Conservation (phyloP, 345 rosid species). For the Moricandia moricandioides region DNA sequence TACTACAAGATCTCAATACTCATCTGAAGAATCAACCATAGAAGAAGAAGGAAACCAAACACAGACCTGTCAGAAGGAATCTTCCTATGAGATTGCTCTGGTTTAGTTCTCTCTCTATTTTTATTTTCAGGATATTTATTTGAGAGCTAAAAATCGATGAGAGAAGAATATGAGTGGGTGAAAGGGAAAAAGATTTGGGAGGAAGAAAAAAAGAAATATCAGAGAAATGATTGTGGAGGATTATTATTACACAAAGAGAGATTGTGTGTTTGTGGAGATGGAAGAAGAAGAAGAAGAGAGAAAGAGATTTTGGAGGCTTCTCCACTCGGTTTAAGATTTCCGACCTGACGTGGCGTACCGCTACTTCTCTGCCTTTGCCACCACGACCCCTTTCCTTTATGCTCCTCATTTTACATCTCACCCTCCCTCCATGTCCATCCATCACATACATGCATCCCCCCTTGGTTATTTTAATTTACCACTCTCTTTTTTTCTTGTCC, state of each 20-base stretch:
- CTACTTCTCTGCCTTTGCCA: constrained; percentile 20
- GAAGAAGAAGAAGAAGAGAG: constrained; percentile 5
- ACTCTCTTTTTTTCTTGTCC: not conserved
- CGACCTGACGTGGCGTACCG: constrained; percentile 32
- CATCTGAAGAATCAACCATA: not conserved
- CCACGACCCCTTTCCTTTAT: constrained; percentile 24
- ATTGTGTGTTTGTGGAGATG: constrained; percentile 13
- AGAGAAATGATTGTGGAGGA: constrained; percentile 10
- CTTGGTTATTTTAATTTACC: not conserved
- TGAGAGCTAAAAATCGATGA: constrained; percentile 8
- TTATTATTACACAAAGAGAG: not conserved
- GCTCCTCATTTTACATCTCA: not conserved
- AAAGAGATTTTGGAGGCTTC: constrained; percentile 36
- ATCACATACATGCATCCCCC: not conserved
- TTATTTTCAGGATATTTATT: not conserved
- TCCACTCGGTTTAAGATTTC: constrained; percentile 45
- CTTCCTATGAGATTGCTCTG: not conserved
- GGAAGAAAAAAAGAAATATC: not conserved
- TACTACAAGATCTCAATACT: not conserved
- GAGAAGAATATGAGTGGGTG: constrained; percentile 1
- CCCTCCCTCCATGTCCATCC: not conserved
- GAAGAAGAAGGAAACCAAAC: not conserved
- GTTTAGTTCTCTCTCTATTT: not conserved
- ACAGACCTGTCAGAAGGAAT: not conserved
- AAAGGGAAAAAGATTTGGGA: not conserved